Evolutionary conservation across 1,284 basidiomycete species (phyloP), one percentile per base, ranked within the genome.

Genomic region (Tilletia caries): DNA sequence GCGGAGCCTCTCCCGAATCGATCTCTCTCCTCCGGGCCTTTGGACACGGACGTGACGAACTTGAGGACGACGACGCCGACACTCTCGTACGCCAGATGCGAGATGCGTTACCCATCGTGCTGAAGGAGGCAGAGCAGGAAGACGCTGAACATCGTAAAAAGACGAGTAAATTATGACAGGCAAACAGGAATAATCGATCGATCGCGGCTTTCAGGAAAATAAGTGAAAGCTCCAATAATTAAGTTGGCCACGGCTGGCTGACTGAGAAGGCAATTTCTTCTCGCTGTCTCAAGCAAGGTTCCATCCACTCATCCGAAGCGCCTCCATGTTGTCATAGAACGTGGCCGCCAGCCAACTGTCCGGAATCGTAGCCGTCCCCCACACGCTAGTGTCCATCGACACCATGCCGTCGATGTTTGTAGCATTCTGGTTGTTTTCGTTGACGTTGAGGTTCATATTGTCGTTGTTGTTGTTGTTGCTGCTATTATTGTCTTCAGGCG

Each of bases 1-100:
- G 52, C n/a, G 52, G 52, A 15, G n/a, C 52, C 6, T 72, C 73
- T 8, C 67, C 37, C 34, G 69, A 70, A 52, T 66, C 70, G 2
- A 52, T 72, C 23, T 68, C 73, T 3, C 62, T 73, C 10, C 65
- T 74, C 67, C 65, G 69, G 13, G 64, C 76, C 2, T 62, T 70
- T 32, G 76, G 76, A 0, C 76, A 78, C 41, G 76, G 76, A n/a
- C 69, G 76, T 15, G 75, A 78, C 32, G 76, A 78, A 62, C 70
- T 78, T 10, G 76, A 78, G 41, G 76, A 76, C 27, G 70, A 75
- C 13, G 76, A 78, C 43, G 76, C 73, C 8, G 29, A 23, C 8
- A 37, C 25, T 18, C 69, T 70, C 68, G 20, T 8, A 15, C 4
- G 44, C 62, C 41, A 43, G 1, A 54, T 48, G 54, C 27, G 65